Evolutionary conservation across 768 basidiomycete species (phyloP).

Genomic region (Lactarius psammicola): DNA sequence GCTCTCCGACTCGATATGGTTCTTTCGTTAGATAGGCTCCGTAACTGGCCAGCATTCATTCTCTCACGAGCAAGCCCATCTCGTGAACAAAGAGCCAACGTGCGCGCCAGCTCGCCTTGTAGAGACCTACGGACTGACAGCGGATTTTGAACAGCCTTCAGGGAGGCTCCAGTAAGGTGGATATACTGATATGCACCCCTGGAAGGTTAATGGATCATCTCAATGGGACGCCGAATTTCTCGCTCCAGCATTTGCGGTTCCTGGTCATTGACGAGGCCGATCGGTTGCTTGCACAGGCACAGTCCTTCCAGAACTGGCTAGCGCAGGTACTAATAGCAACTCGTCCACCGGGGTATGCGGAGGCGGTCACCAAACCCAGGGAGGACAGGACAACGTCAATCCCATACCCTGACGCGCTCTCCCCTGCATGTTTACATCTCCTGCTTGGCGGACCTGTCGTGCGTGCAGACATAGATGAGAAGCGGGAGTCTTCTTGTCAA

Average conservation of each 20-base stretch:
- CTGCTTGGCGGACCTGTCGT: constrained; percentile 41
- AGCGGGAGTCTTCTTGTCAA: constrained; percentile 70
- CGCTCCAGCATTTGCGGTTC: constrained; percentile 93
- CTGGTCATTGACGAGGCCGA: constrained; percentile 98
- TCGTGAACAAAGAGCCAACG: constrained; percentile 61
- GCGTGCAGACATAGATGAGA: constrained; percentile 56
- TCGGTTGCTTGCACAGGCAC: constrained; percentile 87
- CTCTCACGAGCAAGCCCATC: constrained; percentile 79
- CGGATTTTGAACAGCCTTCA: constrained; percentile 47
- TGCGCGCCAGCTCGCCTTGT: constrained; percentile 36
- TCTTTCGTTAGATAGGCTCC: constrained; percentile 53
- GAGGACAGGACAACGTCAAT: not conserved
- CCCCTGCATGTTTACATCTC: constrained; percentile 56
- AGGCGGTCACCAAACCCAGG: constrained; percentile 3
- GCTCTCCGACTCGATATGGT: not conserved
- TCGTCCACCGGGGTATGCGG: constrained; percentile 35
- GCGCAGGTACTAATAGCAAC: constrained; percentile 78
- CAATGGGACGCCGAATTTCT: constrained; percentile 82
- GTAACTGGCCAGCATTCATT: constrained; percentile 96
- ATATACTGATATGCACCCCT: constrained; percentile 94
- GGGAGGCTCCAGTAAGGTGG: constrained; percentile 89
- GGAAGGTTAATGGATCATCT: constrained; percentile 95
- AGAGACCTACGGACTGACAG: not conserved
- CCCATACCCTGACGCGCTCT: constrained; percentile 53
- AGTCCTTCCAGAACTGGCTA: constrained; percentile 97